phyloP scores from a whole-genome alignment of 2,329 filamentous ascomycete species.

The Pseudopyricularia javanii region DNA sequence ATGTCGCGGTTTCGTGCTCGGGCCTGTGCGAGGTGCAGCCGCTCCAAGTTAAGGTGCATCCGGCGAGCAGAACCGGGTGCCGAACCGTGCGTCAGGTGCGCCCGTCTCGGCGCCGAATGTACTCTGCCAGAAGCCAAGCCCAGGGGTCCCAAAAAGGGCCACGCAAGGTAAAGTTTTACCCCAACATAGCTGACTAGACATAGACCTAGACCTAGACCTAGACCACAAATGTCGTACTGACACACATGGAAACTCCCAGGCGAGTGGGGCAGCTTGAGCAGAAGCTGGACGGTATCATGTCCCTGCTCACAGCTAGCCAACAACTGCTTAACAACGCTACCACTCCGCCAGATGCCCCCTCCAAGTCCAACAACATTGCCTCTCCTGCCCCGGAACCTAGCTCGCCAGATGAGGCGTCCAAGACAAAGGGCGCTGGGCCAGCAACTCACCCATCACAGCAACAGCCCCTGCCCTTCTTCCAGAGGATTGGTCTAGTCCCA shows the following conservation, averaged over 20 bases:
- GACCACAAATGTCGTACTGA: not conserved
- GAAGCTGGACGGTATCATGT: slow-evolving; percentile 26
- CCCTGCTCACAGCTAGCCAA: slow-evolving; percentile 19
- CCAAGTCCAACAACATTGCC: not conserved
- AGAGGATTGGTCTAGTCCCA: not conserved
- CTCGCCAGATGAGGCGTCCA: not conserved
- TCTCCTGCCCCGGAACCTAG: not conserved
- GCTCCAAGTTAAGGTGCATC: slow-evolving; percentile 12
- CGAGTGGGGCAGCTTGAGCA: slow-evolving; percentile 24
- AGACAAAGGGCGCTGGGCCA: not conserved
- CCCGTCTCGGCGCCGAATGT: slow-evolving; percentile 8
- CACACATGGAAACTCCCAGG: slow-evolving; percentile 7
- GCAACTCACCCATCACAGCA: not conserved
- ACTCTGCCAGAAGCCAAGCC: slow-evolving; percentile 10
- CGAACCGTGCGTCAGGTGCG: slow-evolving; percentile 11
- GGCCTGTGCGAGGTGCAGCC: slow-evolving; percentile 16
- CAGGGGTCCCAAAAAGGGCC: slow-evolving; percentile 9
- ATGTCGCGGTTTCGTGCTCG: slow-evolving; percentile 12
- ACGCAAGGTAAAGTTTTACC: slow-evolving; percentile 7
- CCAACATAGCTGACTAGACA: not conserved
- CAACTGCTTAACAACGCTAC: slow-evolving; percentile 8
- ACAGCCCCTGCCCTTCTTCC: not conserved
- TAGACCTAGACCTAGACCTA: not conserved
- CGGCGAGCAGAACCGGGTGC: slow-evolving; percentile 10
- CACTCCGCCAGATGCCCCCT: not conserved